phyloP scores from a whole-genome alignment of 2,329 filamentous ascomycete genomes.

The Colletotrichum cereale region DNA sequence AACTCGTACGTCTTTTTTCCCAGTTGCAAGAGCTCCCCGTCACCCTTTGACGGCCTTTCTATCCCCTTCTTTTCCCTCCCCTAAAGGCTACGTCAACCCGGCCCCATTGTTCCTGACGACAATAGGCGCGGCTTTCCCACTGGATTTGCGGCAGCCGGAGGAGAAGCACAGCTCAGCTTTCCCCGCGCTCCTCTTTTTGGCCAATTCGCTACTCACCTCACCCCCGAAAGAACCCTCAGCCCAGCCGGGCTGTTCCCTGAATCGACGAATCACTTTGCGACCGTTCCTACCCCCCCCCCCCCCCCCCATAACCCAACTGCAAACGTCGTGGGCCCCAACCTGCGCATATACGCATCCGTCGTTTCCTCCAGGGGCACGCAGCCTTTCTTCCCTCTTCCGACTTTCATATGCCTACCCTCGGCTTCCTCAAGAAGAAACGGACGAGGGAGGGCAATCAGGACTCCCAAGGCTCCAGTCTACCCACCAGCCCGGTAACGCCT shows the following conservation, averaged over 20 bases:
- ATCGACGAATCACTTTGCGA: constrained; percentile 38
- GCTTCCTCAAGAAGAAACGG: constrained; percentile 98
- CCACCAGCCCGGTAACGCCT: constrained; percentile 73
- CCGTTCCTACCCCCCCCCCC: constrained; percentile 33
- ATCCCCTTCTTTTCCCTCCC: neutral
- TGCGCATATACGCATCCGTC: constrained; percentile 20
- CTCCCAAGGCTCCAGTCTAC: constrained; percentile 74
- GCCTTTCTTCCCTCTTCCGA: constrained; percentile 46
- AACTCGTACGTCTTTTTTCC: constrained; percentile 6
- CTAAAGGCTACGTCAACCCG: constrained; percentile 24
- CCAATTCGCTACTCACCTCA: constrained; percentile 27
- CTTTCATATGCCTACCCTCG: constrained; percentile 86
- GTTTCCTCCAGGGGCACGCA: constrained; percentile 31
- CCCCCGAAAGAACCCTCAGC: constrained; percentile 7
- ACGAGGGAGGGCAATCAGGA: constrained; percentile 89
- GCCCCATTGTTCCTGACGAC: constrained; percentile 39
- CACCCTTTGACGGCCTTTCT: neutral
- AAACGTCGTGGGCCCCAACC: constrained; percentile 39
- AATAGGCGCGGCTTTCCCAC: constrained; percentile 29
- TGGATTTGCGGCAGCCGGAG: constrained; percentile 3
- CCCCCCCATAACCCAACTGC: constrained; percentile 27
- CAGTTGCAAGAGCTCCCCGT: constrained; percentile 8
- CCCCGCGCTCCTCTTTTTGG: constrained; percentile 28
- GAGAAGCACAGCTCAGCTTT: constrained; percentile 17
- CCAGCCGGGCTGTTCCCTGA: constrained; percentile 35